A percentile compares a stretch with the other conserved stretches of the same genome.
Conservation (phyloP, 805 yeast species). For the Tetrapisispora fleetii region DNA sequence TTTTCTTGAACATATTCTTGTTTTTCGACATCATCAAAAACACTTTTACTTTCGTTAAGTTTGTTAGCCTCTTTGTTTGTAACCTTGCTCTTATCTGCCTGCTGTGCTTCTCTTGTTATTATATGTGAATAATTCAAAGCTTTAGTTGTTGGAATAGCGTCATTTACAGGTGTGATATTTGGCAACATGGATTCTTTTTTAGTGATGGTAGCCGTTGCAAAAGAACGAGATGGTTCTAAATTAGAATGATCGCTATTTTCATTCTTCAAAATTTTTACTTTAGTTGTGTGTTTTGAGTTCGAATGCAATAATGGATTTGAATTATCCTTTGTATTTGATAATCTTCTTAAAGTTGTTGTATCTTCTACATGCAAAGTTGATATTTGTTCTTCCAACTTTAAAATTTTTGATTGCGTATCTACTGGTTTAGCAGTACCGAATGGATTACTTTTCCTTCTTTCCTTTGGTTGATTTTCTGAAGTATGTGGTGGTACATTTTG, state of each 20-base stretch:
- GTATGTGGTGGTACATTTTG: not conserved
- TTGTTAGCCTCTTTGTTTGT: not conserved
- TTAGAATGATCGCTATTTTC: not conserved
- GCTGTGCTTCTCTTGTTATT: not conserved
- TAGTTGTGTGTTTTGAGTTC: not conserved
- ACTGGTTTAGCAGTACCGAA: slow-evolving; percentile 85
- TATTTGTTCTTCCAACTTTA: slow-evolving; percentile 49
- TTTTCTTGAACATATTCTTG: not conserved
- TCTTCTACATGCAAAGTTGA: slow-evolving; percentile 36
- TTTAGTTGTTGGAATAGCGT: not conserved
- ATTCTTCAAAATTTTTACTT: slow-evolving; percentile 2
- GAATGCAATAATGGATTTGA: slow-evolving; percentile 2
- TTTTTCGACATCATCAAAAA: not conserved
- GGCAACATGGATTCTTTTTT: not conserved
- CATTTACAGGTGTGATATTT: not conserved
- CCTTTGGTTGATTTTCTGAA: slow-evolving; percentile 16
- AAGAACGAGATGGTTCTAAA: not conserved
- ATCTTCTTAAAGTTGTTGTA: slow-evolving; percentile 26
- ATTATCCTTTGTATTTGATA: slow-evolving; percentile 9
- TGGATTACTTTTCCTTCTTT: slow-evolving; percentile 46
- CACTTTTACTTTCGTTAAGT: not conserved
- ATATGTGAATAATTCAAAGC: slow-evolving; percentile 3
- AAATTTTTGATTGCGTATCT: slow-evolving; percentile 55
- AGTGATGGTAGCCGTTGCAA: not conserved
- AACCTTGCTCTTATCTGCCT: not conserved